Evolutionary conservation across 495 filamentous ascomycete species (phyloP).

Genomic region (Daldinia grandis): DNA sequence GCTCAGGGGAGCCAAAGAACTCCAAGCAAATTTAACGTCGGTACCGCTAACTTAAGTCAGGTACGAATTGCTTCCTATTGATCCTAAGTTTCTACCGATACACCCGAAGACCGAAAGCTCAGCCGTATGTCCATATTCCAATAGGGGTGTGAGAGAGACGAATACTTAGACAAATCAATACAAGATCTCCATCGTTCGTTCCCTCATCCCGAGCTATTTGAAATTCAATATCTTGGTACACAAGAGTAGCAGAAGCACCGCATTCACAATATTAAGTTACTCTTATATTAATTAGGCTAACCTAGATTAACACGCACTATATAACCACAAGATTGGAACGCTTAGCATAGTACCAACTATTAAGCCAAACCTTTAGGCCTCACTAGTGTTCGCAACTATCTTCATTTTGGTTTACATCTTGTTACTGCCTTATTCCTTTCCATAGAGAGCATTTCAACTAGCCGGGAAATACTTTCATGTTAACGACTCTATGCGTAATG

Average conservation of each 20-base stretch:
- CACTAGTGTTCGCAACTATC: too few relatives aligned
- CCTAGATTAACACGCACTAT: too few relatives aligned
- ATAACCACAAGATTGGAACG: too few relatives aligned
- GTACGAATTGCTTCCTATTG: neutral
- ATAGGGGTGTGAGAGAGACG: too few relatives aligned
- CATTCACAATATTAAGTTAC: too few relatives aligned
- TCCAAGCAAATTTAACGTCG: neutral
- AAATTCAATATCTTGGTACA: too few relatives aligned
- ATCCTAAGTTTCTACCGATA: neutral
- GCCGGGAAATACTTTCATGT: neutral
- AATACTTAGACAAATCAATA: neutral
- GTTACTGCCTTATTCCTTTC: neutral
- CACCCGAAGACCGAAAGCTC: neutral
- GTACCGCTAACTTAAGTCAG: neutral
- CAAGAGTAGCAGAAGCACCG: too few relatives aligned
- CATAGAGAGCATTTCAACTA: neutral
- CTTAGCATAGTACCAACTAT: too few relatives aligned
- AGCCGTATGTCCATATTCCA: neutral
- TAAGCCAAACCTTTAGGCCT: too few relatives aligned
- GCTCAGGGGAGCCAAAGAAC: neutral
- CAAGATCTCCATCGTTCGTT: neutral
- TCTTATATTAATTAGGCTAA: too few relatives aligned
- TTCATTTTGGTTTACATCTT: neutral
- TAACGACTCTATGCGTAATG: neutral
- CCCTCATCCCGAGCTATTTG: too few relatives aligned